phyloP scores from a whole-genome alignment of 2,329 filamentous ascomycete genomes.

The Aspergillus tanneri region DNA sequence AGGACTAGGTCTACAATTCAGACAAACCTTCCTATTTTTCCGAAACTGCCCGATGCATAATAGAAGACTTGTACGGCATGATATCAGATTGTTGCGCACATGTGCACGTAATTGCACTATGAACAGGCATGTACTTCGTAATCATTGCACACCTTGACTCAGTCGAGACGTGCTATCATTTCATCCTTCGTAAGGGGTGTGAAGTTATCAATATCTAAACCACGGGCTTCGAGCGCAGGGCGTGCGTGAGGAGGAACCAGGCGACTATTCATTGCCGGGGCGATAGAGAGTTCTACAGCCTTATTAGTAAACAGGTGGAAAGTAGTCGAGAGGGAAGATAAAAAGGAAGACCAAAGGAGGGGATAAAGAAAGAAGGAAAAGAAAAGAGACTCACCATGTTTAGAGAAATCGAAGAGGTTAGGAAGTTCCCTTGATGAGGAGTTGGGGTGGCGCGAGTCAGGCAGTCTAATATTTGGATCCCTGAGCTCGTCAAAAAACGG shows the following conservation, averaged over 20 bases:
- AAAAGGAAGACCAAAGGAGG: not conserved
- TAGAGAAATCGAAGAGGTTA: slow-evolving; percentile 86
- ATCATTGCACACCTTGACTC: slow-evolving; percentile 49
- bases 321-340: not conserved
- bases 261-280: slow-evolving; percentile 79
- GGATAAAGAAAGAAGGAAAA: not conserved
- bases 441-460: slow-evolving; percentile 87
- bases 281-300: slow-evolving; percentile 85
- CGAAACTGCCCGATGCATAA: slow-evolving; percentile 35
- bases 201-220: slow-evolving; percentile 91
- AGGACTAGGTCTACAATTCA: slow-evolving; percentile 30
- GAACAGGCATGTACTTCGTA: slow-evolving; percentile 41
- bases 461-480: slow-evolving; percentile 84
- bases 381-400: slow-evolving; percentile 70
- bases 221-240: slow-evolving; percentile 69
- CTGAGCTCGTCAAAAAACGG: slow-evolving; percentile 97
- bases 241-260: slow-evolving; percentile 83
- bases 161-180: slow-evolving; percentile 97
- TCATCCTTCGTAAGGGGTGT: slow-evolving; percentile 87
- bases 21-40: slow-evolving; percentile 29
- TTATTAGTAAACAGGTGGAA: slow-evolving; percentile 13
- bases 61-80: slow-evolving; percentile 29
- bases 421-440: slow-evolving; percentile 79
- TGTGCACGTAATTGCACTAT: slow-evolving; percentile 36
- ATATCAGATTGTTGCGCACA: slow-evolving; percentile 32